Percentiles rank a stretch among this genome's conserved stretches.
Conservation (phyloP, 768 basidiomycete genomes). For the Kwoniella botswanensis region DNA sequence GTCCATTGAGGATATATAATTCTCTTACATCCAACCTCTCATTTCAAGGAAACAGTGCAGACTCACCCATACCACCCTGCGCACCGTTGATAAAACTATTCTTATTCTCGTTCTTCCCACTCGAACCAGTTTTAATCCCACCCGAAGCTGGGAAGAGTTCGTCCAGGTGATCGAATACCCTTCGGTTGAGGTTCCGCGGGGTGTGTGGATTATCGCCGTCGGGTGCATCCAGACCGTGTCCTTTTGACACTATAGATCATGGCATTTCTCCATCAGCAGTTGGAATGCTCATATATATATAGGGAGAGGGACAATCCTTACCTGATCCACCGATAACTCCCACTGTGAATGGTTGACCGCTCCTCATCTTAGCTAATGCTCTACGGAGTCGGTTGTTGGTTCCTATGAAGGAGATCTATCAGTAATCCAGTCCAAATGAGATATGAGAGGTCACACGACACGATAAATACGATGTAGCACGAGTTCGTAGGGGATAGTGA, state of each 20-base stretch:
- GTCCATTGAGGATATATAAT: no score
- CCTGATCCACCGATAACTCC: constrained; percentile 51
- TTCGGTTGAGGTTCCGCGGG: constrained; percentile 37
- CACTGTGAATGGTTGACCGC: constrained; percentile 44
- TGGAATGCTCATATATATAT: no score
- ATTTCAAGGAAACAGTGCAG: no score
- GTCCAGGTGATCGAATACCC: constrained; percentile 44
- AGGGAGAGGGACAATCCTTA: constrained; percentile 10
- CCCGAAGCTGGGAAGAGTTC: constrained; percentile 30
- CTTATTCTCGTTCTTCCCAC: constrained; percentile 31
- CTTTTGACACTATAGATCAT: constrained; percentile 30
- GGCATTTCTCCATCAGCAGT: no score
- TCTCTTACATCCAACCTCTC: no score
- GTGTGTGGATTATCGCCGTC: constrained; percentile 21
- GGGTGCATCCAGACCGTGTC: constrained; percentile 27
- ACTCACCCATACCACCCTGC: constrained; percentile 49
- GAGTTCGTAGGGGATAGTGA: no score
- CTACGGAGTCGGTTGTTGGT: constrained; percentile 39
- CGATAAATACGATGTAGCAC: no score
- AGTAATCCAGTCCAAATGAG: not conserved
- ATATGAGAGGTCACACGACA: not conserved
- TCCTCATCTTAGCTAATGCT: constrained; percentile 30
- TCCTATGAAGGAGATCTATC: constrained; percentile 18
- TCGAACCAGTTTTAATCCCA: constrained; percentile 20
- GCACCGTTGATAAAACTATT: constrained; percentile 53